Evolutionary conservation across 257 asterid species (phyloP).

Genomic region (Solanum rostratum): DNA sequence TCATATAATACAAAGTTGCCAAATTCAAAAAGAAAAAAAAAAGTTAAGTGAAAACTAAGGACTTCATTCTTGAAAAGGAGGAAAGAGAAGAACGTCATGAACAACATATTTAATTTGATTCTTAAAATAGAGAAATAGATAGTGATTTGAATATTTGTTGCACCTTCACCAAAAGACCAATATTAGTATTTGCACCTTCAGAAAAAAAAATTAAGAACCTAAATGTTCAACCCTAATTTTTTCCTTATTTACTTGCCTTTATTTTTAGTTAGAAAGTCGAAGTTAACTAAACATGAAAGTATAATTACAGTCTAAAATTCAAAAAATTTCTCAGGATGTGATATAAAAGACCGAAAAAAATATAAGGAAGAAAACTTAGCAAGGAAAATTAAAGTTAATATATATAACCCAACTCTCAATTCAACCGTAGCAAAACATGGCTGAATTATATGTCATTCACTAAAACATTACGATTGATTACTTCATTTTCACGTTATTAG

Average conservation of each 20-base stretch:
- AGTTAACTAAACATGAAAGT: neutral
- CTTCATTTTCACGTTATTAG: too few relatives aligned
- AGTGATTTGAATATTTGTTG: neutral
- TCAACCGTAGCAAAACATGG: neutral
- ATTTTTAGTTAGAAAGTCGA: neutral
- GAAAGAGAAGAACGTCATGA: neutral
- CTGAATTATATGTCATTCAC: neutral
- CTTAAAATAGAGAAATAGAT: neutral
- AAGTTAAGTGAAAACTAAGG: neutral
- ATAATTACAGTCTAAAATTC: neutral
- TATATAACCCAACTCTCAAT: neutral
- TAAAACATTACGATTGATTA: too few relatives aligned
- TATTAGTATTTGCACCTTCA: neutral
- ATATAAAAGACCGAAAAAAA: neutral
- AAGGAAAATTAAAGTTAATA: neutral
- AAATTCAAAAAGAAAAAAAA: neutral
- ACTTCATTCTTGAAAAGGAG: neutral
- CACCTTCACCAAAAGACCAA: too few relatives aligned
- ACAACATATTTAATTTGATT: neutral
- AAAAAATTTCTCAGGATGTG: neutral
- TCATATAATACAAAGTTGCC: too few relatives aligned
- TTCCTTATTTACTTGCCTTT: neutral
- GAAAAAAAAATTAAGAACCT: too few relatives aligned
- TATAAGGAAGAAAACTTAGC: neutral
- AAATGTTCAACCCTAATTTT: neutral